Evolutionary conservation across 2,329 filamentous ascomycete species (phyloP), one percentile per base, ranked within the genome.

Genomic region (Didymella arachidicola): DNA sequence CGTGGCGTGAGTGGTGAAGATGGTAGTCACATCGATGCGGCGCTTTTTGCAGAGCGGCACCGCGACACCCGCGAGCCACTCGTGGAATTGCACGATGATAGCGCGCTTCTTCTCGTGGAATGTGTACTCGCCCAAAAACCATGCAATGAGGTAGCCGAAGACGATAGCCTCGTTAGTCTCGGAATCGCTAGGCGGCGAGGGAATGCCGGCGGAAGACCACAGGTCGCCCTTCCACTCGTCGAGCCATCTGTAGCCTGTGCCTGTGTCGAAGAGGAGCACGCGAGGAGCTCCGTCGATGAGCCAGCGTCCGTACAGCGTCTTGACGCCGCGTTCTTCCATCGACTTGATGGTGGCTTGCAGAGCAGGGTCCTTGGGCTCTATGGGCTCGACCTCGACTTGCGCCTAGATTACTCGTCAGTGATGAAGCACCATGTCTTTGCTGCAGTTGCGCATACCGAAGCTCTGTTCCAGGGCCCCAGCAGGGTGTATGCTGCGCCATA

Each of bases 101-200:
- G 95, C 95, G 73, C 87, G 91, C 67, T 88, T 89, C 79, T 91
- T 95, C 79, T 98, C 94, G 77, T 97, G 93, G 72, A 89, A 92
- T 63, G 97, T 92, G 77, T 93, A 98, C 93, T 98, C 95, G 80
- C 95, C 95, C 64, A 99, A 82, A 79, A 98, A 98, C 95, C 95
- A 99, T 30, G 95, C 93, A 43, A 98, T 92, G 59, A 99, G 81
- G 75, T 99, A 99, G 50, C 95, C 95, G 81, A 98, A 98, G 41
- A 98, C 92, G 74, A 98, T 95, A 39, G 95, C 90, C 79, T 98
- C 95, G 75, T 97, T 98, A 53, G 95, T 97, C 83, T 99, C 95
- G 51, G 93, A 89, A 73, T 99, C 95, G 63, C 88, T 88, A 7
- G 91, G 89, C 11, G 95, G 95, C 14, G 93, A 92, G n/a, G 95